Evolutionary conservation across 257 asterid genomes (phyloP).

Genomic region (Salvia miltiorrhiza): DNA sequence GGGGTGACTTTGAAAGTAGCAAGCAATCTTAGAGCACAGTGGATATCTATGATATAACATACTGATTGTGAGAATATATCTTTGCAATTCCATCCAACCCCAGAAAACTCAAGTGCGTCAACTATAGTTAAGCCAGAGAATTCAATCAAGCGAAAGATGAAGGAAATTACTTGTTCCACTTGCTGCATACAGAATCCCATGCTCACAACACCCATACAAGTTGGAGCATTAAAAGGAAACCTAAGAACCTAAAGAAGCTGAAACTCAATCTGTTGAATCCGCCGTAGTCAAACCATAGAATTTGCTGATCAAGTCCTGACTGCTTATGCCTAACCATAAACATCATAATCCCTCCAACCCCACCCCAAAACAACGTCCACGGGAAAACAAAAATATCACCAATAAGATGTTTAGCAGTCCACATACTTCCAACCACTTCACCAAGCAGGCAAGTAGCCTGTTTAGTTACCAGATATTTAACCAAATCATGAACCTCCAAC

Average conservation of each 20-base stretch:
- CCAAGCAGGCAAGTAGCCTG: not conserved
- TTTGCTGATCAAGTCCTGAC: not conserved
- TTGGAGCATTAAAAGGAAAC: not conserved
- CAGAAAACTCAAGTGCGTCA: not conserved
- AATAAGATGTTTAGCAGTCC: not conserved
- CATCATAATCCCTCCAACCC: not conserved
- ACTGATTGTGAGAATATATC: not conserved
- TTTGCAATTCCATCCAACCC: not conserved
- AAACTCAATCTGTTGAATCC: not conserved
- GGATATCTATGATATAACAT: not conserved
- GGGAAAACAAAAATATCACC: not conserved
- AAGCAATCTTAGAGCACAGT: not conserved
- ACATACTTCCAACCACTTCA: slow-evolving; percentile 4
- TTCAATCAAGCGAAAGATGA: not conserved
- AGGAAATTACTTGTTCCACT: not conserved
- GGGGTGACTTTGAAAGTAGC: not conserved
- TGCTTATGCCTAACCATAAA: not conserved
- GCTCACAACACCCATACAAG: not conserved
- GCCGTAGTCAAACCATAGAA: not conserved
- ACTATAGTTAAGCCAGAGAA: not conserved
- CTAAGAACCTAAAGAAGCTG: not conserved
- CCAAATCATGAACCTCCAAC: slow-evolving; percentile 4
- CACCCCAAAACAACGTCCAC: not conserved
- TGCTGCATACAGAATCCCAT: not conserved
- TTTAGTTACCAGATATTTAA: not conserved